A percentile compares a stretch with the other conserved stretches of the same genome.
Evolutionary conservation across 2,329 filamentous ascomycete species (phyloP).

Genomic region (Phialocephala sp.): DNA sequence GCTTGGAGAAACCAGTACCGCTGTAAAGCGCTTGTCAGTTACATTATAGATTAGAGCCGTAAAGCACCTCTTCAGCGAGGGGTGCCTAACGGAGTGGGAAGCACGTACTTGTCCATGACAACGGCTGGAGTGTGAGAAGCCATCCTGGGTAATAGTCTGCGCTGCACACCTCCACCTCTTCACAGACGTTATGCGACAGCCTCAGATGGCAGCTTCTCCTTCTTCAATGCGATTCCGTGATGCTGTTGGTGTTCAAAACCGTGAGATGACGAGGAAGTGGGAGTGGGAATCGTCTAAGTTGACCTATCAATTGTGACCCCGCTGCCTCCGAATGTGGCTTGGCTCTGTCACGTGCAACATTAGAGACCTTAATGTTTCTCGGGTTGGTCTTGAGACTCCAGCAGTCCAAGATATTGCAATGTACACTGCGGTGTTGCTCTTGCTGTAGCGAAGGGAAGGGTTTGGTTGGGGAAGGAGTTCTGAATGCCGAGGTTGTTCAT

Average conservation of each 20-base stretch:
- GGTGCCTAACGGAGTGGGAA: constrained; percentile 41
- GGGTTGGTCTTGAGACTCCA: background rate
- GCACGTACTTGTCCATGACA: constrained; percentile 99
- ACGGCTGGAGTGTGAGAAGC: constrained; percentile 99
- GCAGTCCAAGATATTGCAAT: background rate
- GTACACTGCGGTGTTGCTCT: background rate
- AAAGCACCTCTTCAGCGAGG: background rate
- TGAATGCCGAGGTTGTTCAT: background rate
- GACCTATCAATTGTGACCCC: constrained; percentile 21
- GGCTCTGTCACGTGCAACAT: constrained; percentile 8
- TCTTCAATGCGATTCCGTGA: constrained; percentile 21
- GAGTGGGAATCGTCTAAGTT: constrained; percentile 30
- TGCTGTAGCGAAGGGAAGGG: background rate
- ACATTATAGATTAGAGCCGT: constrained; percentile 14
- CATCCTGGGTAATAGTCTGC: constrained; percentile 62
- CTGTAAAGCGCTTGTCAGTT: constrained; percentile 56
- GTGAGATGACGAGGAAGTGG: constrained; percentile 33
- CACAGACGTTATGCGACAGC: constrained; percentile 40
- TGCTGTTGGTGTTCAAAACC: constrained; percentile 19
- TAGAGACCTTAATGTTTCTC: background rate
- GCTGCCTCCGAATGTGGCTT: constrained; percentile 16
- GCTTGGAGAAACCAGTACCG: constrained; percentile 99
- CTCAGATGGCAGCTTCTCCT: constrained; percentile 20
- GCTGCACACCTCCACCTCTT: constrained; percentile 36
- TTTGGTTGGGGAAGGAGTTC: background rate